These are phyloP conservation scores for Takashimella koratensis DNA, from an alignment of 1,284 basidiomycete species.

Conservation along the genomic window DNA sequence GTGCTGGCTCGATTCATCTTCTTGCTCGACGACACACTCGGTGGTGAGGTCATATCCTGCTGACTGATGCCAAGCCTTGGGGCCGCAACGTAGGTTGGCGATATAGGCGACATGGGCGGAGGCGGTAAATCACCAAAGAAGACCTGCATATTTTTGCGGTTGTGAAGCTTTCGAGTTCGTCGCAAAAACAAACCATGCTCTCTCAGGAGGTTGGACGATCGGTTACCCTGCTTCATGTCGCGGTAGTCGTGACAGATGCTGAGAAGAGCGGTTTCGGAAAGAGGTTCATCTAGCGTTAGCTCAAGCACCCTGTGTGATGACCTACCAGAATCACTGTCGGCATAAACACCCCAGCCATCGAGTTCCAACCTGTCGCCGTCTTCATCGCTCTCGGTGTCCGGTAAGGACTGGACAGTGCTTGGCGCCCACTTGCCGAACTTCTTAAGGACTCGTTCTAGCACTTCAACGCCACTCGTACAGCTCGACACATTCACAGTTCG, in stretches of 20 bases:
- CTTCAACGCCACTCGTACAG: conserved; percentile 72
- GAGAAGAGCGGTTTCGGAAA: conserved; percentile 80
- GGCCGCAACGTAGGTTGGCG: conserved; percentile 44
- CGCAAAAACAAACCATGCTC: conserved; percentile 79
- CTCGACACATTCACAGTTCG: conserved; percentile 74
- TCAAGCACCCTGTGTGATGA: not conserved
- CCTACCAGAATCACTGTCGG: conserved; percentile 53
- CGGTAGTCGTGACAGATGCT: conserved; percentile 79
- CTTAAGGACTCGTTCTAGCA: conserved; percentile 77
- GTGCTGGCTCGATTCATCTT: conserved; percentile 88
- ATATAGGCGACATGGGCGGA: conserved; percentile 51
- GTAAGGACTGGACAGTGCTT: conserved; percentile 24
- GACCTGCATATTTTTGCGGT: conserved; percentile 53
- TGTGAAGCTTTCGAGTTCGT: conserved; percentile 51
- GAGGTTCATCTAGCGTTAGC: conserved; percentile 56
- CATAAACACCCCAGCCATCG: conserved; percentile 82
- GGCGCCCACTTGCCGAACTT: conserved; percentile 74
- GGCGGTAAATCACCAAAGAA: conserved; percentile 61
- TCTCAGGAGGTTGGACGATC: conserved; percentile 48
- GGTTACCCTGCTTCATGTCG: conserved; percentile 52
- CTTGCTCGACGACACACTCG: conserved; percentile 45
- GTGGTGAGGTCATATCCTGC: conserved; percentile 13
- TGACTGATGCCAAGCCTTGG: conserved; percentile 27
- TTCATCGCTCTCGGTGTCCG: conserved; percentile 49
- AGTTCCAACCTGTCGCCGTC: conserved; percentile 62